A percentile compares a stretch with the other conserved stretches of the same genome.
Conservation (phyloP, 202 grass and related monocot genomes). For the Bolboschoenoplectus hybrid region DNA sequence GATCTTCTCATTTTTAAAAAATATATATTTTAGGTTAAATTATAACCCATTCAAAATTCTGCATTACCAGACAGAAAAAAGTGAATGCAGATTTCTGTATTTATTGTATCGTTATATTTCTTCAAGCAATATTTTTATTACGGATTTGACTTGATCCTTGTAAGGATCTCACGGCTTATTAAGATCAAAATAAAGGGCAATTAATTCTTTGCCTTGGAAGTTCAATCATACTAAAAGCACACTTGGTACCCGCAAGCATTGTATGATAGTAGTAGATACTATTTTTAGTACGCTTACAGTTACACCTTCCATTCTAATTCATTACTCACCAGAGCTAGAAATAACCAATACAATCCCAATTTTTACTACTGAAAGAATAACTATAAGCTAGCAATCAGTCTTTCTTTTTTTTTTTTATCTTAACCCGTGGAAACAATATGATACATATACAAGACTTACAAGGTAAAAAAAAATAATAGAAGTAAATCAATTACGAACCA, state of each 20-base stretch:
- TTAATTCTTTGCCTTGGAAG: too few species aligned
- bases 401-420: background rate
- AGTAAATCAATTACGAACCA: background rate
- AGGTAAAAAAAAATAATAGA: background rate
- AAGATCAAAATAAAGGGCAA: too few species aligned
- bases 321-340: background rate
- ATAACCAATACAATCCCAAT: background rate
- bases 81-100: too few species aligned
- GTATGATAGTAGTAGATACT: background rate
- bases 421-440: conserved; percentile 1
- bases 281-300: background rate
- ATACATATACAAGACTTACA: conserved; percentile 32
- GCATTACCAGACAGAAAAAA: too few species aligned
- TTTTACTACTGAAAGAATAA: background rate
- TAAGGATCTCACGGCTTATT: too few species aligned
- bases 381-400: background rate
- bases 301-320: background rate
- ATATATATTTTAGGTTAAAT: too few species aligned
- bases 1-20: too few species aligned
- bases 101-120: too few species aligned
- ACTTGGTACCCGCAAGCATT: background rate
- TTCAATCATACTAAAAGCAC: background rate
- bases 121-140: background rate
- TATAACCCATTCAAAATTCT: too few species aligned
- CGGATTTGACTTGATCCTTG: background rate